These are phyloP conservation scores for Pseudohalonectria lignicola DNA, from an alignment of 2,329 filamentous ascomycete species.

Conservation along the genomic window DNA sequence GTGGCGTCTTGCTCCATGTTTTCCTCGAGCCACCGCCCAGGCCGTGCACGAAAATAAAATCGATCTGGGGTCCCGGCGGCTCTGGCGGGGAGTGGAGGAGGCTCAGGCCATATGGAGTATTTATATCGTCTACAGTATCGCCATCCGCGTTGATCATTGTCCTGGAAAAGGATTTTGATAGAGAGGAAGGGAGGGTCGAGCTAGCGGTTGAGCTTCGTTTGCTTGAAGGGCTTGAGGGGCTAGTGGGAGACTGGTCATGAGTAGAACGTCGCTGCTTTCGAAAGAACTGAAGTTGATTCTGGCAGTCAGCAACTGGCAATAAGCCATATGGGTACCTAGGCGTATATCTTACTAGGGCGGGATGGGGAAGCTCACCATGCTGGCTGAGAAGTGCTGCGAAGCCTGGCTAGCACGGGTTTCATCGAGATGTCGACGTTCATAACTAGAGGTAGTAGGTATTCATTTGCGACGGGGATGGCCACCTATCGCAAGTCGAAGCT, in stretches of 20 bases:
- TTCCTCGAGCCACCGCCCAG: conserved; percentile 25
- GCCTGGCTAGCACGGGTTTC: too few species aligned
- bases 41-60: conserved; percentile 30
- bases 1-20: conserved; percentile 25
- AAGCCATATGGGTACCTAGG: too few species aligned
- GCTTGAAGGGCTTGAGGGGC: neutral
- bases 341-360: too few species aligned
- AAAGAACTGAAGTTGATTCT: too few species aligned
- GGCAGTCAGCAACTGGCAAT: too few species aligned
- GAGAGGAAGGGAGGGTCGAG: neutral
- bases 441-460: too few species aligned
- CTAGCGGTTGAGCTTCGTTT: neutral
- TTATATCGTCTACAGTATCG: conserved; percentile 2
- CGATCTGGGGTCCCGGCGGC: conserved; percentile 17
- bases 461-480: too few species aligned
- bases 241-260: neutral
- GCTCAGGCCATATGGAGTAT: conserved; percentile 14
- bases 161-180: neutral
- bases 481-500: too few species aligned
- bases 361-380: too few species aligned
- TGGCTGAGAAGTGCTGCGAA: too few species aligned
- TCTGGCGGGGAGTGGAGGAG: too few species aligned
- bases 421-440: too few species aligned
- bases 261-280: neutral
- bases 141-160: neutral